Base-by-base conservation (phyloP, 306 rosid genomes). In the Malus sylvestris region DNA sequence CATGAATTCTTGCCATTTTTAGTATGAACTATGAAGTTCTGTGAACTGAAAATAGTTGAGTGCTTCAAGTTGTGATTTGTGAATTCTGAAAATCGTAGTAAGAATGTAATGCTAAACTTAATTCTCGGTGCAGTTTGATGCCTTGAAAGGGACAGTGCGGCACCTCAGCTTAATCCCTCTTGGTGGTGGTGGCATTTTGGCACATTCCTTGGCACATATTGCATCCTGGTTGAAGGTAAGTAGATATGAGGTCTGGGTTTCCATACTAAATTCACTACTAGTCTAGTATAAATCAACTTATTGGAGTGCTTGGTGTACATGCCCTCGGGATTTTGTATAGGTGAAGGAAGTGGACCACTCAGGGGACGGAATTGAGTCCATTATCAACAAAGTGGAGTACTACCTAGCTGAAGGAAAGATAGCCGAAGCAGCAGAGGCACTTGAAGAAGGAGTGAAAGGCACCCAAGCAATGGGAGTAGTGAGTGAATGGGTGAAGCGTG, bases 161-260 rank as follows among this genome's bases (percentile, higher is more conserved):
- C 93, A 88, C 85, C 92, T 85, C 80, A 86, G 84, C 82, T 84
- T 96, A 52, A 88, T 96, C 72, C 97, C 96, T 61, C 91, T 90
- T 3, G 91, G 93, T 70, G 98, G 93, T 46, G 93, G 98, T 1
- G 97, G 98, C 68, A 85, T 96, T 35, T 61, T 92, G 85, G 85
- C 94, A 22, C 97, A 91, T 87, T 88, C 93, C 76, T 80, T 92
- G 61, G 99, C 97, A 69, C 85, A 71, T 55, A 42, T 96, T 53
- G 98, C 94, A 80, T 91, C 96, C 76, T 89, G 86, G 91, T 82
- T 96, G 79, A 96, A 91, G 99, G 99, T 96, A 83, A 45, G 75
- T 64, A 60, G 53, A 71, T 61, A 68, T 60, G 62, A 76, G 70
- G 67, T 53, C 68, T 6, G 46, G n/a, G 81, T 53, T 53, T 55